phyloP scores from a whole-genome alignment of 306 rosid genomes.

The Cucurbita argyrosperma region DNA sequence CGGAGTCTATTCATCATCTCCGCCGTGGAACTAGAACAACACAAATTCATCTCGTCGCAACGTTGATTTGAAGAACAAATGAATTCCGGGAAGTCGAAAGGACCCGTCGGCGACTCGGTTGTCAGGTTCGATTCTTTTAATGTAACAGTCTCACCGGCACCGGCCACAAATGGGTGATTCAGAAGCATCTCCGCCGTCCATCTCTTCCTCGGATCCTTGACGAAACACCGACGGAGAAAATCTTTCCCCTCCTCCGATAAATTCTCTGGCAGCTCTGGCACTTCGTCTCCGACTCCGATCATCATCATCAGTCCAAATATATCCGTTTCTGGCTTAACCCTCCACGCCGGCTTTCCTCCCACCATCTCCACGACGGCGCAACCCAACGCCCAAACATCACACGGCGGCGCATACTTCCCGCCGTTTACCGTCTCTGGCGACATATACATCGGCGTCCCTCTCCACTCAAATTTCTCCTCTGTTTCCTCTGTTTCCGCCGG shows the following conservation, averaged over 20 bases:
- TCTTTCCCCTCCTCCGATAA: constrained; percentile 45
- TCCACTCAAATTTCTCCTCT: constrained; percentile 9
- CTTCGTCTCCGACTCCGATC: constrained; percentile 46
- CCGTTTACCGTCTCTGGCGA: constrained; percentile 65
- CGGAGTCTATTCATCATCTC: constrained; percentile 18
- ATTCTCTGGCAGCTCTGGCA: constrained; percentile 38
- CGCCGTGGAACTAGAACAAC: not conserved
- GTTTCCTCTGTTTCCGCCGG: constrained; percentile 1
- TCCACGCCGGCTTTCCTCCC: constrained; percentile 53
- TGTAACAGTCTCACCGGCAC: constrained; percentile 7
- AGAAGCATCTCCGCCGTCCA: constrained; percentile 79
- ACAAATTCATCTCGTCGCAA: not conserved
- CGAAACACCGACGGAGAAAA: constrained; percentile 43
- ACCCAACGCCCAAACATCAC: constrained; percentile 74
- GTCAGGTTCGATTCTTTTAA: not conserved
- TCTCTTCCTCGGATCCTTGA: constrained; percentile 44
- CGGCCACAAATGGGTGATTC: constrained; percentile 37
- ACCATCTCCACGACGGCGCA: constrained; percentile 64
- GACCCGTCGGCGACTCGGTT: constrained; percentile 31
- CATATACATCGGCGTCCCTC: constrained; percentile 73
- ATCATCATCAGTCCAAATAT: constrained; percentile 33
- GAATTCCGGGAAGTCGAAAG: constrained; percentile 52
- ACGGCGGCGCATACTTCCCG: constrained; percentile 36
- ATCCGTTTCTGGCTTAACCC: constrained; percentile 10
- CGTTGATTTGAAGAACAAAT: not conserved